A percentile compares a stretch with the other conserved stretches of the same genome.
These are phyloP conservation scores for Trametes cinnabarina DNA, from an alignment of 768 basidiomycete species.

Conservation along the genomic window DNA sequence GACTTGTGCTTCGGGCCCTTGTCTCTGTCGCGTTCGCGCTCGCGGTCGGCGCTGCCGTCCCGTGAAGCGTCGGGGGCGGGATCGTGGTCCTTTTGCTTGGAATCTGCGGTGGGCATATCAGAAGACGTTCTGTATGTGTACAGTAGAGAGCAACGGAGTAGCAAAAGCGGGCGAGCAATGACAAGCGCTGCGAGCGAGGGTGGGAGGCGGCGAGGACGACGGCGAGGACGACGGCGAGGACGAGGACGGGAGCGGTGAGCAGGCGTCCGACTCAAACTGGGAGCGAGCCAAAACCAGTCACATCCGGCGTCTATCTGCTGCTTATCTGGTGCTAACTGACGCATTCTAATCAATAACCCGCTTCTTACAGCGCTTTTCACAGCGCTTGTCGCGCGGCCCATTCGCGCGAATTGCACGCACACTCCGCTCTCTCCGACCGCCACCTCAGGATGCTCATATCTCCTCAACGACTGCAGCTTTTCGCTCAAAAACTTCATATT, in stretches of 20 bases:
- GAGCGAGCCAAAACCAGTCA: not conserved
- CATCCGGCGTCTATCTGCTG: not conserved
- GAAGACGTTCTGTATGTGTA: not conserved
- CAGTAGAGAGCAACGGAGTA: not conserved
- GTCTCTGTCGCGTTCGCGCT: constrained; percentile 17
- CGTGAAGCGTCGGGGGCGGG: constrained; percentile 10
- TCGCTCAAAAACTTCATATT: too few relatives aligned
- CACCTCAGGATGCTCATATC: too few relatives aligned
- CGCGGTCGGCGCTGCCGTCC: constrained; percentile 1
- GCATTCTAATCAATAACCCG: too few relatives aligned
- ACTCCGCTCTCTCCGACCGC: too few relatives aligned
- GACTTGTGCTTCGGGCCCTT: constrained; percentile 22
- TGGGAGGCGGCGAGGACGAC: not conserved
- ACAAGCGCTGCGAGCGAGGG: not conserved
- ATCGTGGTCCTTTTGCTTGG: constrained; percentile 20
- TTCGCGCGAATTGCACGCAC: too few relatives aligned
- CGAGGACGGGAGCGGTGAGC: not conserved
- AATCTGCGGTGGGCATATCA: constrained; percentile 21
- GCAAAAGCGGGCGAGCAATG: not conserved
- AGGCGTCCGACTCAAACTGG: not conserved
- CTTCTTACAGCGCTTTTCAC: too few relatives aligned
- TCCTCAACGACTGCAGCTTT: too few relatives aligned
- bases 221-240: not conserved
- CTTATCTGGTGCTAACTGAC: too few relatives aligned
- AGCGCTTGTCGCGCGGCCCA: too few relatives aligned